Evolutionary conservation across 2,329 filamentous ascomycete genomes (phyloP).

Genomic region (Penicillium sclerotiorum): DNA sequence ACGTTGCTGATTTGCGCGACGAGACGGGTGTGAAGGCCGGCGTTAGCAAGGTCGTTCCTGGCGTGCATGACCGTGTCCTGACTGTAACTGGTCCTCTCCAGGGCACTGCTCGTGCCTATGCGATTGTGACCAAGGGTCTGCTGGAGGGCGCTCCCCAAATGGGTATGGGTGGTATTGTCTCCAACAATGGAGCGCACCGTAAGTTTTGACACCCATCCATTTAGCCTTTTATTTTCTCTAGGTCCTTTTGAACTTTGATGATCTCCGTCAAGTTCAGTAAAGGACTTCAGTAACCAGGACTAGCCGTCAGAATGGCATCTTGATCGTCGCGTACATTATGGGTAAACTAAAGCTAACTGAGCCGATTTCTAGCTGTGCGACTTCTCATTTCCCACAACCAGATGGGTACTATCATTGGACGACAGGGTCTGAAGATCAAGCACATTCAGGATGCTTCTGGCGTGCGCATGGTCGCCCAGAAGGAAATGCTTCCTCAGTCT

Average conservation of each 20-base stretch:
- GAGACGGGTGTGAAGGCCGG: conserved; percentile 98
- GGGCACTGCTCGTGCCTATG: conserved; percentile 87
- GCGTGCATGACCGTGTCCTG: conserved; percentile 94
- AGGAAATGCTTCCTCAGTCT: conserved; percentile 98
- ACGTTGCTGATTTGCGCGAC: conserved; percentile 93
- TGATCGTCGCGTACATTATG: too few relatives aligned
- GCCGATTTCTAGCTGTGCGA: conserved; percentile 78
- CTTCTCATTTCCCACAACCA: conserved; percentile 99
- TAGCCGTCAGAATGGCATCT: too few relatives aligned
- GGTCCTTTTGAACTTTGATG: neutral
- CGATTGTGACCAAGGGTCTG: conserved; percentile 86
- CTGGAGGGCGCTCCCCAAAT: conserved; percentile 91
- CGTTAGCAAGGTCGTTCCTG: conserved; percentile 97
- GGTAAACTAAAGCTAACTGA: too few relatives aligned
- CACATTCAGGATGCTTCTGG: conserved; percentile 96
- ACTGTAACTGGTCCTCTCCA: conserved; percentile 91
- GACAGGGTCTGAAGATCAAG: conserved; percentile 97
- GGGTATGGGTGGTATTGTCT: conserved; percentile 91
- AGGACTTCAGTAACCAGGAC: too few relatives aligned
- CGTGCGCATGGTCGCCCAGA: conserved; percentile 98
- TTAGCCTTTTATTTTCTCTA: neutral
- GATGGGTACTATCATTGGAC: conserved; percentile 99
- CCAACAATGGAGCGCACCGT: conserved; percentile 93
- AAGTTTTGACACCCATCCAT: conserved; percentile 48
- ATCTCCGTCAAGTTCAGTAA: too few relatives aligned